Evolutionary conservation across 2,329 filamentous ascomycete genomes (phyloP), one percentile per base, ranked within the genome.

Genomic region (Exophiala sideris): DNA sequence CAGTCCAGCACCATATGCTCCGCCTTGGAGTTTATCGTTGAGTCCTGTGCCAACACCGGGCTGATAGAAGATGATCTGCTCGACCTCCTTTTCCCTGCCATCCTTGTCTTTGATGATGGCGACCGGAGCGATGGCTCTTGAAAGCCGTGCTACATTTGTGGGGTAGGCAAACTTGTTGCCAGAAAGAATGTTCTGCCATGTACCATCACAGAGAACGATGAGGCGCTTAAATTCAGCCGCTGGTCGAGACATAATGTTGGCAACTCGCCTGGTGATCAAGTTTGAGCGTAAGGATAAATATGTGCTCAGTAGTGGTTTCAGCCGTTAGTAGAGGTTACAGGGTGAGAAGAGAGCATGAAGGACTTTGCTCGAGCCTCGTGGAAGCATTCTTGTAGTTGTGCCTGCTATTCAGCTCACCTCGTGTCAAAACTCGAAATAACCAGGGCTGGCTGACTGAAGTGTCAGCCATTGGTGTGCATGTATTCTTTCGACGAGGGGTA

Each of bases 1-100:
- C 10, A 62, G 38, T 5, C 60, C 60, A 11, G 53, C 50, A 16
- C 60, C 60, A 47, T 59, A 59, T n/a, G 49, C 44, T 8, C 56
- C 5, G 54, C 65, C n/a, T 29, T 54, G 53, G 33, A 52, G 45
- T 18, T 34, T 18, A 29, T 55, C 61, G 2, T 64, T 65, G 11
- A 59, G 38, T 3, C 50, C 65, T 0, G 64, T 66, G 5, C 71
- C 71, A 11, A 73, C 66, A 3, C 71, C 71, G 16, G 70, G 66
- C 42, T 72, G 70, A 48, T 73, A 73, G 52, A 68, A 72, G 14
- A 70, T 64, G 29, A 73, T 68, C 51, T 73, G 71, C 5, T 62
- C n/a, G 59, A 65, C 44, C 61, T 55, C 33, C 48, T 52, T 33
- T 62, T 65, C 32, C 59, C 58, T 44, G 18, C 48, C 54, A 21